Conservation (phyloP, 2,329 filamentous ascomycete species). For the Teratosphaeria viscida region DNA sequence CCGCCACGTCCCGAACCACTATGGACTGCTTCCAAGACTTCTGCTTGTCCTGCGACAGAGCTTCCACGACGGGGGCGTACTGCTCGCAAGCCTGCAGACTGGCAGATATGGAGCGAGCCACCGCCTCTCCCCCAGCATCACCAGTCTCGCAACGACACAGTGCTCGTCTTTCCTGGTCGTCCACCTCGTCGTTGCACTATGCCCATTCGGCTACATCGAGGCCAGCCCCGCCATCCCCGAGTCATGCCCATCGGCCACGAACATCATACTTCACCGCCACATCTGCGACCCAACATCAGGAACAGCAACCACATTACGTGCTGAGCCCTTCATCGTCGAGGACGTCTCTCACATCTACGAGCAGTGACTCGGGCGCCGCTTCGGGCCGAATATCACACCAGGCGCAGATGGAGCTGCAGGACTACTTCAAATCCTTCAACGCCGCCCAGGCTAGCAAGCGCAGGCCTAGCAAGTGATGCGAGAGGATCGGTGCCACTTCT, state of each 20-base stretch:
- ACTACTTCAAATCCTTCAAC: constrained; percentile 83
- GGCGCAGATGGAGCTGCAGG: constrained; percentile 67
- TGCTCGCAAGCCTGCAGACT: constrained; percentile 88
- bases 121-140: constrained; percentile 24
- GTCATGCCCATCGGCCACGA: background rate
- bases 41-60: constrained; percentile 88
- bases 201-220: constrained; percentile 21
- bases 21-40: constrained; percentile 77
- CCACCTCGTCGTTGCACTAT: background rate
- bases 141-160: constrained; percentile 30
- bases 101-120: constrained; percentile 69
- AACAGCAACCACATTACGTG: constrained; percentile 26
- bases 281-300: background rate
- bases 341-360: constrained; percentile 71
- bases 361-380: constrained; percentile 41
- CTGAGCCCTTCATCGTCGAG: constrained; percentile 61
- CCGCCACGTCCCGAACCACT: background rate
- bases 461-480: constrained; percentile 16
- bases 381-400: constrained; percentile 54
- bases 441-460: constrained; percentile 54
- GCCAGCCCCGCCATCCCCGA: constrained; percentile 28
- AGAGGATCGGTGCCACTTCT: background rate
- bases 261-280: constrained; percentile 16
- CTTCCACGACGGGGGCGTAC: constrained; percentile 71
- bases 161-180: constrained; percentile 1